Percentiles rank a stretch among this genome's conserved stretches.
Evolutionary conservation across 1,139 yeast genomes (phyloP).

Genomic region (Yamadazyma siamensis): DNA sequence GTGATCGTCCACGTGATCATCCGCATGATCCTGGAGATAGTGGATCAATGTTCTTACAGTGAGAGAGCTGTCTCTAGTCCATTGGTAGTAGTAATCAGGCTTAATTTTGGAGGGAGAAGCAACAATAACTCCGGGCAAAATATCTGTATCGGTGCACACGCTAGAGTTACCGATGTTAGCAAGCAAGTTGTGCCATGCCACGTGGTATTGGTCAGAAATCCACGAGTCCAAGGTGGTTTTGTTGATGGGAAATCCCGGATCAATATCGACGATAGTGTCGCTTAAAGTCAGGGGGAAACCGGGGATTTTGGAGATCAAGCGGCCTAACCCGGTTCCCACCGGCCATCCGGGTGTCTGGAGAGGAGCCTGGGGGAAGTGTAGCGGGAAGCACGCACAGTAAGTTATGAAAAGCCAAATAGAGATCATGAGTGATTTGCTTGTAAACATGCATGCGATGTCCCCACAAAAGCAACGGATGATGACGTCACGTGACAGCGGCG

Average conservation of each 20-base stretch:
- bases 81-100: constrained; percentile 84
- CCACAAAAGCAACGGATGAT: too few species aligned
- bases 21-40: constrained; percentile 30
- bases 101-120: constrained; percentile 72
- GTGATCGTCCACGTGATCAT: constrained; percentile 2
- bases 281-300: not conserved
- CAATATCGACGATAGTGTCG: not conserved
- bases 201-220: constrained; percentile 48
- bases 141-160: constrained; percentile 17
- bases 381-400: too few species aligned
- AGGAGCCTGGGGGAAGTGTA: too few species aligned
- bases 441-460: too few species aligned
- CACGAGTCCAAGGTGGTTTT: constrained; percentile 49
- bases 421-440: too few species aligned
- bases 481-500: too few species aligned
- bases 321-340: too few species aligned
- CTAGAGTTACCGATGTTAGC: constrained; percentile 52
- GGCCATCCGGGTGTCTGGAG: too few species aligned
- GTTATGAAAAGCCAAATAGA: too few species aligned
- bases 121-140: constrained; percentile 66
- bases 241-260: constrained; percentile 3
- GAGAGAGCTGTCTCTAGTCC: constrained; percentile 90
- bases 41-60: constrained; percentile 66
- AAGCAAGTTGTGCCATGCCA: constrained; percentile 54
- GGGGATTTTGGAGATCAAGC: too few species aligned